A percentile compares a stretch with the other conserved stretches of the same genome.
Evolutionary conservation across 2,329 filamentous ascomycete species (phyloP).

Genomic region (Microdochium bolleyi): DNA sequence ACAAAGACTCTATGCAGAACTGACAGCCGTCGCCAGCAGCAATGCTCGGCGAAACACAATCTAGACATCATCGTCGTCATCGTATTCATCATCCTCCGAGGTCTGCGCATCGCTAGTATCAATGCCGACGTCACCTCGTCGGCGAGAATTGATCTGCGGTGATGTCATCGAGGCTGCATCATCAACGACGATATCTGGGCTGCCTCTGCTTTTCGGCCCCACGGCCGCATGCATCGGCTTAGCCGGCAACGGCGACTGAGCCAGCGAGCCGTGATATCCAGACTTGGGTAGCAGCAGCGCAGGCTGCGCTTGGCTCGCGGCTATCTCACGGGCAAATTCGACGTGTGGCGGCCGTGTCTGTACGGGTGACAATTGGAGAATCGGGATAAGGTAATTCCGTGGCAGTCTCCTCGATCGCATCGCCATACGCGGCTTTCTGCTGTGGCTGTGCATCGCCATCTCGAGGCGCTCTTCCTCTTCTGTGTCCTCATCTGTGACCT

Average conservation of each 20-base stretch:
- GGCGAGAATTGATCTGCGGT: conserved; percentile 6
- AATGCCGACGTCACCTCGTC: conserved; percentile 6
- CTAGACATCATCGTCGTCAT: conserved; percentile 17
- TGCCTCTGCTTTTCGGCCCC: conserved; percentile 3
- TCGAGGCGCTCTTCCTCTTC: conserved; percentile 35
- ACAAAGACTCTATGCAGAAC: no score
- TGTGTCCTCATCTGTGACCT: conserved; percentile 34
- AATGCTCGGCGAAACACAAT: no score
- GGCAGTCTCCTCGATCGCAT: conserved; percentile 21
- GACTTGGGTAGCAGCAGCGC: background rate
- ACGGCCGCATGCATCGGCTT: conserved; percentile 3
- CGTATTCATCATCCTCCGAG: conserved; percentile 16
- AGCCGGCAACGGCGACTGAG: background rate
- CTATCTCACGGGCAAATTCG: background rate
- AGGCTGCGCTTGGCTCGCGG: background rate
- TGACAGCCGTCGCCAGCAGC: no score
- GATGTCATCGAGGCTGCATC: conserved; percentile 14
- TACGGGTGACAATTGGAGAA: conserved; percentile 15
- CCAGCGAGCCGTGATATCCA: background rate
- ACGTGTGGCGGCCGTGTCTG: background rate
- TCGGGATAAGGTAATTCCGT: conserved; percentile 14
- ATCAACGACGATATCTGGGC: conserved; percentile 1
- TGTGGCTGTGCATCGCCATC: conserved; percentile 24
- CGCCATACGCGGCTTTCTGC: conserved; percentile 26
- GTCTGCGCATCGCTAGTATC: conserved; percentile 16